Evolutionary conservation across 768 basidiomycete genomes (phyloP), one percentile per base, ranked within the genome.

Genomic region (Epithele typhae): DNA sequence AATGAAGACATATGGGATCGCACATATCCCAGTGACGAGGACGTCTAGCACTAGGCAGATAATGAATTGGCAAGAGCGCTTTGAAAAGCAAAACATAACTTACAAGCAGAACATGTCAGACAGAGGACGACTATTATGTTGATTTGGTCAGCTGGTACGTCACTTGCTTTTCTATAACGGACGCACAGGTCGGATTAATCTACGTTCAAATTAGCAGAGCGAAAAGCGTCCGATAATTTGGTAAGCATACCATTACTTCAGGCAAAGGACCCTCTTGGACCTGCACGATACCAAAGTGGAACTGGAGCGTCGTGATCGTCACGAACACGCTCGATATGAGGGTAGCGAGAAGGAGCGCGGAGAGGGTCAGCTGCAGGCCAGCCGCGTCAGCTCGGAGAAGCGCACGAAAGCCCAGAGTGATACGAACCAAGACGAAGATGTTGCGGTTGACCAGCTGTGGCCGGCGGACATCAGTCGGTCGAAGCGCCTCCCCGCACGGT

Each of bases 81-180:
- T 1, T 15, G 21, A 10, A 1, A 17, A n/a, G 22, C 2, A 11
- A 5, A 1, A 8, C 14, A 14, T 5, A 35, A 45, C 49, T 9
- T 9, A 54, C 53, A 45, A 4, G 55, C 55, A 11, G 55, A 54
- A 24, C 46, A 51, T 15, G 52, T 33, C 17, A 56, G 34, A 21
- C 49, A 44, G 15, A 56, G 45, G 10, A 57, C 54, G 50, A 52
- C 53, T 54, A n/a, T n/a, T n/a, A n/a, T n/a, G n/a, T n/a, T n/a
- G n/a, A n/a, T n/a, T n/a, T n/a, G n/a, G n/a, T n/a, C n/a, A n/a
- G n/a, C n/a, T n/a, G n/a, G n/a, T n/a, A n/a, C n/a, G n/a, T n/a
- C n/a, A n/a, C n/a, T n/a, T n/a, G n/a, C n/a, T n/a, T n/a, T n/a
- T n/a, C n/a, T n/a, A n/a, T n/a, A n/a, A n/a, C n/a, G n/a, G n/a